phyloP scores from a whole-genome alignment of 2,329 filamentous ascomycete species.

The Lasiodiplodia sp. region DNA sequence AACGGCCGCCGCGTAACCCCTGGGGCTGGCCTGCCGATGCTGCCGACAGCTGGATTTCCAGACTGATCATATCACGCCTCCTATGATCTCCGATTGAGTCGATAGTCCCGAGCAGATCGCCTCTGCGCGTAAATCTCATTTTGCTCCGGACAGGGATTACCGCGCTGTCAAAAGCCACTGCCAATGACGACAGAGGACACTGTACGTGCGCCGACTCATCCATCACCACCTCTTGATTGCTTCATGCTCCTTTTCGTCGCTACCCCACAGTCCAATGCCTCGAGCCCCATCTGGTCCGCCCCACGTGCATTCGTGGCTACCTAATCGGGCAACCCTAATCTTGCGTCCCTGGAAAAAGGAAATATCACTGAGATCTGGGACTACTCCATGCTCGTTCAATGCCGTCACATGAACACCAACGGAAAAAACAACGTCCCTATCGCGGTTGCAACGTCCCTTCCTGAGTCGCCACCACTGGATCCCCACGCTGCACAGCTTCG shows the following conservation, averaged over 20 bases:
- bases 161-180: neutral
- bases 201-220: neutral
- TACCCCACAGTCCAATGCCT: constrained; percentile 5
- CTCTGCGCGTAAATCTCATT: constrained; percentile 14
- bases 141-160: constrained; percentile 8
- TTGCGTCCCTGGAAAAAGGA: neutral
- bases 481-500: neutral
- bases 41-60: neutral
- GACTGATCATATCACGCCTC: neutral
- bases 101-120: constrained; percentile 12
- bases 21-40: neutral
- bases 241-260: neutral
- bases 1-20: neutral
- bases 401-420: constrained; percentile 2
- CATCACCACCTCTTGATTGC: neutral
- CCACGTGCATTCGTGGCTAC: neutral
- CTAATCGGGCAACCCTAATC: neutral
- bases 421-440: neutral
- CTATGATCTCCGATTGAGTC: constrained; percentile 7
- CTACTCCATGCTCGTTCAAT: neutral
- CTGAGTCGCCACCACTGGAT: constrained; percentile 9
- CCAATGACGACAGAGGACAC: neutral
- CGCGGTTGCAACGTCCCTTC: neutral
- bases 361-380: neutral
- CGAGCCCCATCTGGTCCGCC: neutral